phyloP scores from a whole-genome alignment of 73 alveolate species.

The Uronychia binucleata region DNA sequence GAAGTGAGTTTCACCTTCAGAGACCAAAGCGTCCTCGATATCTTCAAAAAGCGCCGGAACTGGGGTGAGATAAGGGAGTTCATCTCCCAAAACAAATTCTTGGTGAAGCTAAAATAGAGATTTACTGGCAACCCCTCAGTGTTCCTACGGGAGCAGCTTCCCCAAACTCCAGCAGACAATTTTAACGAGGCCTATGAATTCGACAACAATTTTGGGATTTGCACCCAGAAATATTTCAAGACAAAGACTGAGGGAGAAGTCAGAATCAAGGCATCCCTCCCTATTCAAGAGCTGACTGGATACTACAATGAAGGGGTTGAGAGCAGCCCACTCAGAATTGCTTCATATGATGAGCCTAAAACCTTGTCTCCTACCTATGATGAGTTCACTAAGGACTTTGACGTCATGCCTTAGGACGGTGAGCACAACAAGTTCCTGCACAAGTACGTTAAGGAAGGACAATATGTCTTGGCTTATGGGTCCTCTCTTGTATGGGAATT shows the following conservation, averaged over 20 bases:
- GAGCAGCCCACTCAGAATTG: constrained; percentile 32
- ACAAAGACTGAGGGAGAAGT: constrained; percentile 38
- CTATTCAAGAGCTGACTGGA: constrained; percentile 7
- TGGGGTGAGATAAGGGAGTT: constrained; percentile 19
- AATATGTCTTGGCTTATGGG: constrained; percentile 42
- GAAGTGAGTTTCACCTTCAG: neutral
- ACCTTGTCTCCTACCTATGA: constrained; percentile 32
- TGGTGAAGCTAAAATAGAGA: constrained; percentile 20
- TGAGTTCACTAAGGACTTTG: constrained; percentile 7
- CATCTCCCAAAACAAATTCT: constrained; percentile 3
- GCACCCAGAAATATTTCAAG: constrained; percentile 9
- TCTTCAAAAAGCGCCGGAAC: neutral
- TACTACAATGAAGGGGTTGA: constrained; percentile 13
- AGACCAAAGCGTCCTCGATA: constrained; percentile 17
- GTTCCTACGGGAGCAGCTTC: neutral
- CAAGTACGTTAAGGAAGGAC: constrained; percentile 6
- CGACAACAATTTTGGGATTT: constrained; percentile 65
- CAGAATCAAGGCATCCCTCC: constrained; percentile 36
- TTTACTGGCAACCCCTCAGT: constrained; percentile 43
- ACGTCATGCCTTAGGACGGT: constrained; percentile 16
- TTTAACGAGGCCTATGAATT: constrained; percentile 9
- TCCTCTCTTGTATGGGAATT: constrained; percentile 43
- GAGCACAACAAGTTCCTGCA: constrained; percentile 12
- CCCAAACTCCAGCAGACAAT: neutral
- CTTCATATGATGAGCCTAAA: constrained; percentile 22